Evolutionary conservation across 2,329 filamentous ascomycete genomes (phyloP).

Genomic region (Dactylellina sp.): DNA sequence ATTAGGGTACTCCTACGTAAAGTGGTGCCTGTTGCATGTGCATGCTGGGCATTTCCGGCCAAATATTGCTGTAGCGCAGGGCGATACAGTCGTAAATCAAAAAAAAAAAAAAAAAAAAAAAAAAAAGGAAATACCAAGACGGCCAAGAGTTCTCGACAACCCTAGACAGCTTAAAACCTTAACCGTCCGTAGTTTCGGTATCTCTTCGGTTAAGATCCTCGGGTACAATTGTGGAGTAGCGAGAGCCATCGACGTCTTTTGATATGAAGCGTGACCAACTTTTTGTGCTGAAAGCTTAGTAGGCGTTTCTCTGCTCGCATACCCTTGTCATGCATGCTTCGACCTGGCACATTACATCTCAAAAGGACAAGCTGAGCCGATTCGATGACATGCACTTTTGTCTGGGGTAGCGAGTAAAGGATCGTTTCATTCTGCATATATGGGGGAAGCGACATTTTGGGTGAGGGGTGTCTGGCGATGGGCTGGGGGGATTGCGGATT

Average conservation of each 20-base stretch:
- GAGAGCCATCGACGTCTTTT: conserved; percentile 39
- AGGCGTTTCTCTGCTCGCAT: conserved; percentile 23
- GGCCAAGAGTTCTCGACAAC: conserved; percentile 29
- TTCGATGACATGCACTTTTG: conserved; percentile 55
- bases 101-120: too few relatives aligned
- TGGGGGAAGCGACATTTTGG: conserved; percentile 26
- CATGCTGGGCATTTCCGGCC: background rate
- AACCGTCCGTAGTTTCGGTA: conserved; percentile 44
- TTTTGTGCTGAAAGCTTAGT: conserved; percentile 8
- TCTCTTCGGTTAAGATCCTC: conserved; percentile 52
- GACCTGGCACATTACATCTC: conserved; percentile 47
- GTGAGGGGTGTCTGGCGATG: background rate
- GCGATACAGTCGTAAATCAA: too few relatives aligned
- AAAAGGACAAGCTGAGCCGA: conserved; percentile 54
- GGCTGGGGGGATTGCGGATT: background rate
- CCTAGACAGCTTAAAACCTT: conserved; percentile 13
- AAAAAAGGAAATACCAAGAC: conserved; percentile 25
- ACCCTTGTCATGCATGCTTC: conserved; percentile 46
- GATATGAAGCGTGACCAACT: conserved; percentile 44
- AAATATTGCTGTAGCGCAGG: too few relatives aligned
- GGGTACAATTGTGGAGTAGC: conserved; percentile 47
- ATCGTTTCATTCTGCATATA: conserved; percentile 32
- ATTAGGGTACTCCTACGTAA: background rate
- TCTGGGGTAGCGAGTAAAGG: conserved; percentile 18
- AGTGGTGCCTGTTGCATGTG: conserved; percentile 22